phyloP scores from a whole-genome alignment of 805 yeast genomes.

The Starmerella powellii region DNA sequence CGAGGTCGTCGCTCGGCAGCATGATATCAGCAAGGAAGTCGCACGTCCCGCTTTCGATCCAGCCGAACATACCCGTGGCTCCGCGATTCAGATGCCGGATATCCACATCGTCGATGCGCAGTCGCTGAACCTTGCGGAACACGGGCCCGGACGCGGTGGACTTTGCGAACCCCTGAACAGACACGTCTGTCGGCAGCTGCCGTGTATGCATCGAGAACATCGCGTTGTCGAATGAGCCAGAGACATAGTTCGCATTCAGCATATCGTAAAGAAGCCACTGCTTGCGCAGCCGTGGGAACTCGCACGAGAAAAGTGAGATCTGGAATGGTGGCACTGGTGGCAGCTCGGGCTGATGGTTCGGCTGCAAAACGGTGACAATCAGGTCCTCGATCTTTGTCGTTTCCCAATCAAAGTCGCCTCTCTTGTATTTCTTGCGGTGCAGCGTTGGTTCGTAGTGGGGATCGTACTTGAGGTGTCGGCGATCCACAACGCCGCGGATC shows the following conservation, averaged over 20 bases:
- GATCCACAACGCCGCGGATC: slow-evolving; percentile 80
- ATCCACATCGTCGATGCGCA: slow-evolving; percentile 72
- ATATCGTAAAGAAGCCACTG: slow-evolving; percentile 91
- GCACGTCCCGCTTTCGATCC: slow-evolving; percentile 88
- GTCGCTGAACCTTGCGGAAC: slow-evolving; percentile 41
- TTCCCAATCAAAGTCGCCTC: slow-evolving; percentile 90
- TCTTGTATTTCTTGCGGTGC: slow-evolving; percentile 54
- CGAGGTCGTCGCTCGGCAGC: slow-evolving; percentile 54
- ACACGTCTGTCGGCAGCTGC: slow-evolving; percentile 36
- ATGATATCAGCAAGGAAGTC: slow-evolving; percentile 87
- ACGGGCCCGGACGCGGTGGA: slow-evolving; percentile 3
- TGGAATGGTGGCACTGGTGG: slow-evolving; percentile 62
- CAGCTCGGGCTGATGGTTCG: slow-evolving; percentile 29
- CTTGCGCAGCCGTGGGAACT: slow-evolving; percentile 63
- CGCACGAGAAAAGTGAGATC: slow-evolving; percentile 79
- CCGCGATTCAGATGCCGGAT: slow-evolving; percentile 87
- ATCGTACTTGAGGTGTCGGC: slow-evolving; percentile 77
- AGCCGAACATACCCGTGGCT: slow-evolving; percentile 82
- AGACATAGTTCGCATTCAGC: slow-evolving; percentile 66
- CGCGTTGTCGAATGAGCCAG: slow-evolving; percentile 89
- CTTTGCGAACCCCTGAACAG: slow-evolving; percentile 25
- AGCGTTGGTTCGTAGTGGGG: slow-evolving; percentile 72
- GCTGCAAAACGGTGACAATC: slow-evolving; percentile 69
- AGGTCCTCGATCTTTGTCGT: slow-evolving; percentile 75
- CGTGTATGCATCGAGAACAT: slow-evolving; percentile 80